Base-by-base conservation (phyloP, 129 eudicot genomes). In the Tanacetum coccineum region DNA sequence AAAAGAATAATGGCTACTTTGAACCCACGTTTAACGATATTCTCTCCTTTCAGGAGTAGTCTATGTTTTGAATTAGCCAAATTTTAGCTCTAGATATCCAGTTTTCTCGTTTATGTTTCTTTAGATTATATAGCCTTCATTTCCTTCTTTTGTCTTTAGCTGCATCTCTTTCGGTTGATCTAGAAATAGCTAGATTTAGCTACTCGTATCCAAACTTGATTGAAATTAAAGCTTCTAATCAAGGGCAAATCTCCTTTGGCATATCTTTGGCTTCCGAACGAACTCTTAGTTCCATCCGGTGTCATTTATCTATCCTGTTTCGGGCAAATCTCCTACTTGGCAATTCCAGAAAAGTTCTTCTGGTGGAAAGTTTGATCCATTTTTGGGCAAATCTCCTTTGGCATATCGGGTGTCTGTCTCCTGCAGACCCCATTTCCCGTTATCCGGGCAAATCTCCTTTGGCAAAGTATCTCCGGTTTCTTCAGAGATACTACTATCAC, bases 201-300 rank as follows among this genome's bases (percentile, higher is more conserved):
- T 36, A 36, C 42, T 36, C 42, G 45, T 44, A 51, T 63, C 44
- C 60, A 68, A 81, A 76, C 74, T 70, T 58, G 57, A 75, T 50
- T 22, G 39, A 70, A 73, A 22, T n/a, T 72, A 67, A 21, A 49
- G 48, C 45, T 64, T 78, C 55, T 62, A 54, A n/a, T 71, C 53
- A 3, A 22, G 85, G 94, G 87, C 82, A 87, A 85, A 83, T 87
- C 96, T 91, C 86, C 87, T 86, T 84, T 84, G 95, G 98, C 96
- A 80, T 46, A 59, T 67, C 40, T 55, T 21, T 71, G 73, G 66
- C 81, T 59, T 39, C 66, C 55, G 55, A 82, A 42, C 42, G 79
- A 69, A 73, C 67, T 46, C 65, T 49, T 42, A 56, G 83, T 84
- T 83, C 81, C 15, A 74, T 36, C 75, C 70, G 82, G 74, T 77